These are phyloP conservation scores for Ramalina peruviana DNA, from an alignment of 495 filamentous ascomycete species.

Conservation along the genomic window DNA sequence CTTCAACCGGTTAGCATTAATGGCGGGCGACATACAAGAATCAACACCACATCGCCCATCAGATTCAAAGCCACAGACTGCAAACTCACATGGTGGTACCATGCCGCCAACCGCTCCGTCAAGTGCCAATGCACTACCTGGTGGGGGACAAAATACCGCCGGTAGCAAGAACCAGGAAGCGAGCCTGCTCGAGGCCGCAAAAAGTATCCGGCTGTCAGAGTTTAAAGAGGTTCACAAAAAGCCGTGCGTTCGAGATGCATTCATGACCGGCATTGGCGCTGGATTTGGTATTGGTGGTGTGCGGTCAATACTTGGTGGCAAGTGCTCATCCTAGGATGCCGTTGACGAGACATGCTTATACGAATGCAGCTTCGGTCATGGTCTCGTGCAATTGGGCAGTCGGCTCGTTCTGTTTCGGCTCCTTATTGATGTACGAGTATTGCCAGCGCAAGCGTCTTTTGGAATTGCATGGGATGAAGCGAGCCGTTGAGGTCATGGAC, in stretches of 20 bases:
- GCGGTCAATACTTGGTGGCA: conserved; percentile 63
- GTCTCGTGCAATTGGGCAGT: conserved; percentile 73
- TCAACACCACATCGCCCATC: background rate
- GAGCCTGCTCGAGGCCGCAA: conserved; percentile 47
- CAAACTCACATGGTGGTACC: conserved; percentile 22
- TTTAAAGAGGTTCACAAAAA: conserved; percentile 59
- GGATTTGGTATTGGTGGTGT: conserved; percentile 62
- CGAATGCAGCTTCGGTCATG: conserved; percentile 29
- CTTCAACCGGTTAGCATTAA: conserved; percentile 10
- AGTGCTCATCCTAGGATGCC: conserved; percentile 8
- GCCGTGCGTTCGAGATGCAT: conserved; percentile 71
- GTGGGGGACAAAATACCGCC: conserved; percentile 31
- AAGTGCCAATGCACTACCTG: conserved; percentile 34
- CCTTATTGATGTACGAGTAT: conserved; percentile 59
- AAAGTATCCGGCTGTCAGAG: conserved; percentile 52
- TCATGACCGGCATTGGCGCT: conserved; percentile 67
- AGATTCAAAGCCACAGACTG: conserved; percentile 3
- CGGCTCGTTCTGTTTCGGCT: conserved; percentile 49
- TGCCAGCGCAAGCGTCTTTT: conserved; percentile 57
- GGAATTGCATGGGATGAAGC: conserved; percentile 65
- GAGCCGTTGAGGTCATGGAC: conserved; percentile 69
- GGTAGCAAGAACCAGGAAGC: conserved; percentile 32
- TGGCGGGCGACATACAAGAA: conserved; percentile 44
- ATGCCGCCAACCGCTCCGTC: conserved; percentile 3
- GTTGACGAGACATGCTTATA: conserved; percentile 6